Base-by-base conservation (phyloP, 768 basidiomycete species). In the Macrolepiota fuliginosa region DNA sequence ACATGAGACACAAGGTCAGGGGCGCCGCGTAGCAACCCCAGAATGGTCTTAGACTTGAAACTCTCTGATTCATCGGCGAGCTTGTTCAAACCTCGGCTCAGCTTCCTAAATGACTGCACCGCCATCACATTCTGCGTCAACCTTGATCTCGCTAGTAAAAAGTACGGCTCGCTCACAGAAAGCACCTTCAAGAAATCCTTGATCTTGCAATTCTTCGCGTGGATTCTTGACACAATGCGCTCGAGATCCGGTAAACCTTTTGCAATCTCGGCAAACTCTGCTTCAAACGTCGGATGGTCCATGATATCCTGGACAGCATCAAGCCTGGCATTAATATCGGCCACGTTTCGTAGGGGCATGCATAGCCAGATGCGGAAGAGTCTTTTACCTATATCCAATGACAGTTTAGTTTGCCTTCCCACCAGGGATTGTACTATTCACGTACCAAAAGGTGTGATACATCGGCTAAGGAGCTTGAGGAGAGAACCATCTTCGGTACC, bases 281-380 rank as follows among this genome's bases (percentile, higher is more conserved):
- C 79, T 67, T 91, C 88, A 68, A 95, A 96, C 0, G 81, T 84
- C 1, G 85, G 86, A 65, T 96, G 85, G 24, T 85, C 78, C 69
- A 98, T 85, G 49, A 99, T 82, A 69, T 96, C 96, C 67, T 97
- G 81, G 1, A 99, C 93, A 2, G 97, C 97, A 71, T 98, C 96
- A 19, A 97, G 86, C 61, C 96, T 82, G 42, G 91, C 88, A 68
- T 96, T 96, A 74, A 99, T 98, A 52, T 91, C 91, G 11, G 81
- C 71, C 37, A 88, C 86, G 40, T 91, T 86, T 32, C 89, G 85
- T 64, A 99, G 75, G 19, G 97, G 97, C 82, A 90, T 90, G 64
- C 94, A 97, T 7, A 99, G 79, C 97, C 97, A 99, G 56, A 96
- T 90, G 45, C 96, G 86, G 83, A 99, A 98, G 29, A 98, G 80